Evolutionary conservation across 2,329 filamentous ascomycete genomes (phyloP).

Genomic region (Cryphonectria parasitica): DNA sequence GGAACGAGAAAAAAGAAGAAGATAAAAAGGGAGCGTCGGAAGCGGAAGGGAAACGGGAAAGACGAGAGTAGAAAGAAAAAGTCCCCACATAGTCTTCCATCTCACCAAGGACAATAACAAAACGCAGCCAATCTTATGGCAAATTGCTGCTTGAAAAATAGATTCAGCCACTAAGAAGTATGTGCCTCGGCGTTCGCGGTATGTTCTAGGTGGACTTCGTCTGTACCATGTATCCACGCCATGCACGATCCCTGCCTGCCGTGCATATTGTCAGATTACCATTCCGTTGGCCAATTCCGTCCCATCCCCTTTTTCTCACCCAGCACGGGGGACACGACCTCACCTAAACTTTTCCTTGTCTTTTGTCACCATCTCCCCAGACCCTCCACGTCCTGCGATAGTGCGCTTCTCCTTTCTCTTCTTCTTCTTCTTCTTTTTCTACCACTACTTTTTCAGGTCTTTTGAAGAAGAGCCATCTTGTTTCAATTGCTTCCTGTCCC

Average conservation of each 20-base stretch:
- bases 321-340: background rate
- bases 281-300: constrained; percentile 16
- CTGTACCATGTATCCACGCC: constrained; percentile 5
- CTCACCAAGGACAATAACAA: background rate
- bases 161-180: background rate
- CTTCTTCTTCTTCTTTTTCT: background rate
- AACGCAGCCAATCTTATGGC: background rate
- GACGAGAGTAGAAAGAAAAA: background rate
- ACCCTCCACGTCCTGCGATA: background rate
- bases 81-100: background rate
- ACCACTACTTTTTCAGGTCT: background rate
- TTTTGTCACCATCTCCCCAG: background rate
- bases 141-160: background rate
- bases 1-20: background rate
- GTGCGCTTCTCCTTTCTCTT: background rate
- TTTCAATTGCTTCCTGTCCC: constrained; percentile 12
- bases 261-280: constrained; percentile 11
- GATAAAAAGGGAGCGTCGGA: background rate
- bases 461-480: background rate
- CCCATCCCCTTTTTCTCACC: constrained; percentile 12
- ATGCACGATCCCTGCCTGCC: constrained; percentile 12
- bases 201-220: background rate
- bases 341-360: background rate
- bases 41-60: background rate
- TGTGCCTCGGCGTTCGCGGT: background rate